Percentiles rank a stretch among this genome's conserved stretches.
These are phyloP conservation scores for Paracorniculantispora psalliotae DNA, from an alignment of 2,329 filamentous ascomycete genomes.

Conservation along the genomic window DNA sequence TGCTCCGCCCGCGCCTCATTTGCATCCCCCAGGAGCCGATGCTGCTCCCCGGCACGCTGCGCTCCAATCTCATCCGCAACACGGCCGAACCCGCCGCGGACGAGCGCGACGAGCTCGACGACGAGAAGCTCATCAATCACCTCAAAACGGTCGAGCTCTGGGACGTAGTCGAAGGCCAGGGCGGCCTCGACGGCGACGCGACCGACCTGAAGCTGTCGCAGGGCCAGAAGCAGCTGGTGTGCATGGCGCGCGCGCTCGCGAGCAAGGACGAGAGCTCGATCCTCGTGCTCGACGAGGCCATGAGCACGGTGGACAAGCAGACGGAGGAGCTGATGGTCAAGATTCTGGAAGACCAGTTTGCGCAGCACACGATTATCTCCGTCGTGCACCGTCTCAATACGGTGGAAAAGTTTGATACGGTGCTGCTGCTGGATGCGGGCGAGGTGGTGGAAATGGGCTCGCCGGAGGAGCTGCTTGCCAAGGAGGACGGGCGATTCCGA, in stretches of 20 bases:
- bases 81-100: background rate
- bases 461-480: conserved; percentile 1
- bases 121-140: conserved; percentile 37
- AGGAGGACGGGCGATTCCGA: conserved; percentile 2
- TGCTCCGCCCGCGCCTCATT: conserved; percentile 29
- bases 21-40: conserved; percentile 48
- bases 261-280: conserved; percentile 25
- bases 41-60: conserved; percentile 43
- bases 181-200: conserved; percentile 33
- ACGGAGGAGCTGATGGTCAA: conserved; percentile 30
- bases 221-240: conserved; percentile 43
- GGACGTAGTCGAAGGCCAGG: conserved; percentile 33
- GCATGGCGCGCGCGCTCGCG: conserved; percentile 32
- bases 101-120: conserved; percentile 30
- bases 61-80: conserved; percentile 35
- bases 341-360: conserved; percentile 27
- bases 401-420: conserved; percentile 45
- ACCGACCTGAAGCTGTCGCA: conserved; percentile 30
- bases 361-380: conserved; percentile 46
- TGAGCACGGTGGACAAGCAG: conserved; percentile 31
- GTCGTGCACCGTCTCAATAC: conserved; percentile 40
- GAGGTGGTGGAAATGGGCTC: conserved; percentile 8
- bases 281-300: conserved; percentile 36
- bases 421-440: conserved; percentile 58
- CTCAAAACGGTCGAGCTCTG: conserved; percentile 42